Percentiles rank a stretch among this genome's conserved stretches.
These are phyloP conservation scores for Suillus alpinus DNA, from an alignment of 768 basidiomycete species.

Conservation along the genomic window DNA sequence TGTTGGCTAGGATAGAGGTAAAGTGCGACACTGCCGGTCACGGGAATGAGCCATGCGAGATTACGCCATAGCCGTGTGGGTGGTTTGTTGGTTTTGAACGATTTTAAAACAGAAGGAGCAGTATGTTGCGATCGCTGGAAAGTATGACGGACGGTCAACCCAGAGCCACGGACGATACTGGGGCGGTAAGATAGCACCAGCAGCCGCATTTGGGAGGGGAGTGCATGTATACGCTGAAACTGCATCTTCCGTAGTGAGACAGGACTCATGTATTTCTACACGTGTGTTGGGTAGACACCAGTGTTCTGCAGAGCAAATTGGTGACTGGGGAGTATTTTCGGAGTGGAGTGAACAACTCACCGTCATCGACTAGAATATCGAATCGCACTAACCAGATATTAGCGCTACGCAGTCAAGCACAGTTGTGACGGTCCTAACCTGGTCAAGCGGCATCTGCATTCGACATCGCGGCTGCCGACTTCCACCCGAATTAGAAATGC, in stretches of 20 bases:
- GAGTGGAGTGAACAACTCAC: background rate
- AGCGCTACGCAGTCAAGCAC: background rate
- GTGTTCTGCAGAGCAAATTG: background rate
- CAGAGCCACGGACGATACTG: background rate
- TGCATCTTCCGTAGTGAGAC: conserved; percentile 14
- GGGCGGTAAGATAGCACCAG: conserved; percentile 15
- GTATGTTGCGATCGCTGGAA: conserved; percentile 18
- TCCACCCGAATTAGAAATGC: background rate
- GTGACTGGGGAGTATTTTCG: background rate
- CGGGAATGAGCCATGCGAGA: conserved; percentile 53
- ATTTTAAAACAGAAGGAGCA: conserved; percentile 20
- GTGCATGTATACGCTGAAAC: conserved; percentile 19
- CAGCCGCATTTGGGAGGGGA: conserved; percentile 25
- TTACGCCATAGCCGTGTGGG: conserved; percentile 24
- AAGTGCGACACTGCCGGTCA: conserved; percentile 53
- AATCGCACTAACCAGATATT: background rate
- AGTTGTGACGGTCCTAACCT: background rate
- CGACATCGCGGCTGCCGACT: no score
- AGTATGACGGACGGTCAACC: conserved; percentile 20
- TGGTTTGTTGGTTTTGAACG: conserved; percentile 33
- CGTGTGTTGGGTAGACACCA: background rate
- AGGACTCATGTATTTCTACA: background rate
- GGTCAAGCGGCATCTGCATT: background rate
- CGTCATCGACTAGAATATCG: background rate
- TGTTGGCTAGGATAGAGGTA: conserved; percentile 44